Evolutionary conservation across 2,329 filamentous ascomycete genomes (phyloP).

Genomic region (Diaporthe citrichinensis): DNA sequence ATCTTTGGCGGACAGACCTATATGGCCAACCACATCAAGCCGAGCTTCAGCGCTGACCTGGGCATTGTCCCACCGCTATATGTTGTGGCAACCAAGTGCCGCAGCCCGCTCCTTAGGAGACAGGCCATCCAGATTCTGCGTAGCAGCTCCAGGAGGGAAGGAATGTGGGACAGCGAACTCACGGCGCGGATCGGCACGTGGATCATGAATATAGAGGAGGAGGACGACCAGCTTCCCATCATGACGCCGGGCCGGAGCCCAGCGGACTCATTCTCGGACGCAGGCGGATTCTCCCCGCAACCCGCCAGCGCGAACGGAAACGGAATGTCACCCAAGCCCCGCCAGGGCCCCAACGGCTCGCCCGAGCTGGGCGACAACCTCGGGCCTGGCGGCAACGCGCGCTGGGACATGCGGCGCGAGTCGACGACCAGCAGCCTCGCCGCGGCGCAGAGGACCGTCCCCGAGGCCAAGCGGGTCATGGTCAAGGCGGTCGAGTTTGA

Average conservation of each 20-base stretch:
- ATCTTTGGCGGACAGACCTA: constrained; percentile 60
- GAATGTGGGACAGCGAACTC: constrained; percentile 78
- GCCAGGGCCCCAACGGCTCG: constrained; percentile 45
- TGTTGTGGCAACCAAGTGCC: constrained; percentile 76
- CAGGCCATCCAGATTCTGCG: constrained; percentile 73
- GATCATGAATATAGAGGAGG: constrained; percentile 70
- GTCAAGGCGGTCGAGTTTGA: constrained; percentile 70
- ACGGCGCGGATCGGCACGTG: constrained; percentile 68
- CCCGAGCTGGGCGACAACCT: constrained; percentile 54
- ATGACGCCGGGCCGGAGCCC: constrained; percentile 49
- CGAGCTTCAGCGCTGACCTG: constrained; percentile 74
- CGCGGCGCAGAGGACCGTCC: constrained; percentile 54
- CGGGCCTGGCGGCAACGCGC: constrained; percentile 61
- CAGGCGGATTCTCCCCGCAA: constrained; percentile 18
- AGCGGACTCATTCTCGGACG: constrained; percentile 37
- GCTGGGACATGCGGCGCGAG: constrained; percentile 52
- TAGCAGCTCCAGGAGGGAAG: constrained; percentile 73
- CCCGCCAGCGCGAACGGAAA: constrained; percentile 44
- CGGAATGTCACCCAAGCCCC: constrained; percentile 45
- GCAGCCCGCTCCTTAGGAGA: constrained; percentile 68
- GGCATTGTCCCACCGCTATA: constrained; percentile 77
- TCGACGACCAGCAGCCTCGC: constrained; percentile 47
- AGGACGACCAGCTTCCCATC: constrained; percentile 51
- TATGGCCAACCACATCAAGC: constrained; percentile 67
- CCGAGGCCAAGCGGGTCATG: constrained; percentile 69